Percentiles rank a stretch among this genome's conserved stretches.
phyloP scores from a whole-genome alignment of 2,329 filamentous ascomycete genomes.

The Cylindrodendrum hubeiense region DNA sequence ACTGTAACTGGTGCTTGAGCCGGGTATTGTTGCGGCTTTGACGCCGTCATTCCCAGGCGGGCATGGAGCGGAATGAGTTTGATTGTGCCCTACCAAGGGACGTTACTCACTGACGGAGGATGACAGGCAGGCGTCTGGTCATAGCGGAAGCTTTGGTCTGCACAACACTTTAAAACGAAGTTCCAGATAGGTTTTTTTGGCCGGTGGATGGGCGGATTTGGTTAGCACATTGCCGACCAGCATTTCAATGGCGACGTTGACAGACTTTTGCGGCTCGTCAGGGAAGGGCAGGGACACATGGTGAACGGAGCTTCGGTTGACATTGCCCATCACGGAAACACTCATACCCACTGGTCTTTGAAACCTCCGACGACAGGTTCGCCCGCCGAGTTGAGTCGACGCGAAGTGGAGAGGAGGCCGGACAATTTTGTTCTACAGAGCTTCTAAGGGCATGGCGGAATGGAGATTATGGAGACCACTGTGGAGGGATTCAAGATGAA shows the following conservation, averaged over 20 bases:
- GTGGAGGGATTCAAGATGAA: conserved; percentile 38
- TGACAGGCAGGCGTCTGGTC: conserved; percentile 15
- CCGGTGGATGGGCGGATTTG: not conserved
- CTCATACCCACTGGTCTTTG: conserved; percentile 29
- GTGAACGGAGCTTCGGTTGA: conserved; percentile 9
- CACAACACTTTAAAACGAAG: conserved; percentile 12
- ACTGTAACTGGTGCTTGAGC: not conserved
- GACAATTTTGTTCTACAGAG: conserved; percentile 37
- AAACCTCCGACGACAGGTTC: conserved; percentile 21
- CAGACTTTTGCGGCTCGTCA: conserved; percentile 5
- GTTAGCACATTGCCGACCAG: not conserved
- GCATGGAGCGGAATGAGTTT: not conserved
- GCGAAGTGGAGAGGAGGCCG: conserved; percentile 38
- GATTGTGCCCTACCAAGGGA: not conserved
- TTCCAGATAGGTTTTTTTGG: not conserved
- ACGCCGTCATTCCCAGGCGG: not conserved
- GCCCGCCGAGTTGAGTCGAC: conserved; percentile 41
- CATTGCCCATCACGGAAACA: conserved; percentile 7
- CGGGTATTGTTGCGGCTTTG: not conserved
- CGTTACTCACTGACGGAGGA: not conserved
- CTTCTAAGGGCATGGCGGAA: conserved; percentile 36
- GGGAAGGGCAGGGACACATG: not conserved
- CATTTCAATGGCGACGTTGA: not conserved
- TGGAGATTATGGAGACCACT: conserved; percentile 35
- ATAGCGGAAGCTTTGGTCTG: conserved; percentile 24